Evolutionary conservation across 2,329 filamentous ascomycete species (phyloP).

Genomic region (Trichoderma koningiopsis): DNA sequence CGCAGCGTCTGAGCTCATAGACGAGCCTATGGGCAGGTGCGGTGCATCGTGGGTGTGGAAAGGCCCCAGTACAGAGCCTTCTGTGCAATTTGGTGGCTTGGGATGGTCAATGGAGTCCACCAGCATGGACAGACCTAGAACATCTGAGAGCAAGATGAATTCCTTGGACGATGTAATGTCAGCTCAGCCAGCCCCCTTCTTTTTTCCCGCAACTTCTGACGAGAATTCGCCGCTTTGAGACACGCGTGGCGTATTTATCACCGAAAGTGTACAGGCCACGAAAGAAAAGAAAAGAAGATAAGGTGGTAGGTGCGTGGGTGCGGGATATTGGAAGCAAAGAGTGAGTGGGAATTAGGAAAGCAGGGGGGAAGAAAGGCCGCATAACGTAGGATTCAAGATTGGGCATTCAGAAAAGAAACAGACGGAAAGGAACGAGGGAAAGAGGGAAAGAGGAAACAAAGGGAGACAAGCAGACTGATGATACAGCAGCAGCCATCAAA

Average conservation of each 20-base stretch:
- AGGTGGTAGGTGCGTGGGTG: background rate
- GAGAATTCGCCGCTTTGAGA: background rate
- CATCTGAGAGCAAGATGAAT: conserved; percentile 76
- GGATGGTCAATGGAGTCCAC: conserved; percentile 78
- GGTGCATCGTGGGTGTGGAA: conserved; percentile 76
- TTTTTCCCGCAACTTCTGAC: background rate
- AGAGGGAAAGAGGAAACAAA: background rate
- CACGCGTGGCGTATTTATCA: background rate
- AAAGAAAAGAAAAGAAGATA: background rate
- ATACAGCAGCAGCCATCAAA: background rate
- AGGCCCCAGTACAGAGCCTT: conserved; percentile 78
- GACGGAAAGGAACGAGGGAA: background rate
- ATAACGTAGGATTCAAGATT: background rate
- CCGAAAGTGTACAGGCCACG: background rate
- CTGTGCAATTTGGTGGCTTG: conserved; percentile 66
- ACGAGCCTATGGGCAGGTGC: conserved; percentile 51
- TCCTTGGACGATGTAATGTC: conserved; percentile 49
- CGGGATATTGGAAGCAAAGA: background rate
- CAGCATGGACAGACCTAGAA: conserved; percentile 72
- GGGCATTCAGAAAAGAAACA: background rate
- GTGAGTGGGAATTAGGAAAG: background rate
- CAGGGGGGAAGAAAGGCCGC: background rate
- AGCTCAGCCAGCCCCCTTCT: background rate
- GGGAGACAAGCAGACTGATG: background rate
- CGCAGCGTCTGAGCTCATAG: conserved; percentile 64